phyloP scores from a whole-genome alignment of 208 protist species.

The Baffinella frigidus region DNA sequence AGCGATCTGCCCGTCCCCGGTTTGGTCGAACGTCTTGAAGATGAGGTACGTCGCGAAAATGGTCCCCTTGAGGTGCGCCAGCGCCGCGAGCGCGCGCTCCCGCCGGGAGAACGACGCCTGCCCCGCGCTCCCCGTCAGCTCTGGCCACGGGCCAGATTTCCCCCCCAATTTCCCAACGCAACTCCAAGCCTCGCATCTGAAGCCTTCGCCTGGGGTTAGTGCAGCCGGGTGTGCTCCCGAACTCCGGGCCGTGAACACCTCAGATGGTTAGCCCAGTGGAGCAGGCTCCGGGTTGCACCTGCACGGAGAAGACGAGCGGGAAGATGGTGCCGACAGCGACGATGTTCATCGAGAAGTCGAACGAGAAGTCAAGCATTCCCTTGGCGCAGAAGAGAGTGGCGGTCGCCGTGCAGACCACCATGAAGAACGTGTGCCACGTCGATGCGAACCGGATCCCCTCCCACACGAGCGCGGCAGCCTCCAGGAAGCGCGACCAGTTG shows the following conservation, averaged over 20 bases:
- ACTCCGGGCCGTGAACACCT: no score
- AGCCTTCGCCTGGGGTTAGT: no score
- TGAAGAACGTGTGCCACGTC: constrained; percentile 11
- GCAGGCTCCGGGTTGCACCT: no score
- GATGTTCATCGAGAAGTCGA: constrained; percentile 54
- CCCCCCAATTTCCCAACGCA: no score
- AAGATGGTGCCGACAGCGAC: constrained; percentile 51
- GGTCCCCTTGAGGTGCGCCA: constrained; percentile 23
- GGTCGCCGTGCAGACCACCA: background rate
- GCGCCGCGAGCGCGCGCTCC: background rate
- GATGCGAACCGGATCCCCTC: constrained; percentile 39
- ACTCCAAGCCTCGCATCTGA: no score
- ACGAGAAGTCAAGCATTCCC: constrained; percentile 45
- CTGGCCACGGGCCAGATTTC: no score
- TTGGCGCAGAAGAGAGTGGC: constrained; percentile 33
- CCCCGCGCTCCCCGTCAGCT: no score
- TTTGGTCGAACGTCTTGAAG: constrained; percentile 50
- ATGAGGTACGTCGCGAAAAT: background rate
- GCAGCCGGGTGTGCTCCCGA: no score
- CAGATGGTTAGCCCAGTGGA: no score
- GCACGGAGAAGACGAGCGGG: constrained; percentile 53
- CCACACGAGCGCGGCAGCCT: no score
- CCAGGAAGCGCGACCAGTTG: no score
- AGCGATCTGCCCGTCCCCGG: background rate
- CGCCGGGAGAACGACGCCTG: constrained; percentile 19